Conservation (phyloP, 163 green algal species). For the Scenedesmus sp. region DNA sequence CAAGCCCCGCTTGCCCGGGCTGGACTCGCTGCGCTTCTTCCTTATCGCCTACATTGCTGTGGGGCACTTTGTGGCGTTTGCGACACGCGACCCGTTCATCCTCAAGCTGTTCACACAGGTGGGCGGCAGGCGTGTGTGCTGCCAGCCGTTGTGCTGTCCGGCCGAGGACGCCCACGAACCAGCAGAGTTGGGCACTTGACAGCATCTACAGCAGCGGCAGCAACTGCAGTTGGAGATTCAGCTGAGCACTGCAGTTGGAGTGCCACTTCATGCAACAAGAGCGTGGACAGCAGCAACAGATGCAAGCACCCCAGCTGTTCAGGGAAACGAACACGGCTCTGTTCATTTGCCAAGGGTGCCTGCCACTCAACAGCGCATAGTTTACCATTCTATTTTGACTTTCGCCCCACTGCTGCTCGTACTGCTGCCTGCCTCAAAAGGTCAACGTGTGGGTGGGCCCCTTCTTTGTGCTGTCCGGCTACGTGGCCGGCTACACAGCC, state of each 20-base stretch:
- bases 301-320: background rate
- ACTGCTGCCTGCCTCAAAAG: background rate
- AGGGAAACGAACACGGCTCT: background rate
- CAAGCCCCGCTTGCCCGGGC: conserved; percentile 50
- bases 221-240: background rate
- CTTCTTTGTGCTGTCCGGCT: conserved; percentile 54
- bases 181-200: background rate
- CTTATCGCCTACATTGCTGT: conserved; percentile 57
- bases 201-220: background rate
- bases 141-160: background rate
- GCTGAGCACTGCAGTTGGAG: background rate
- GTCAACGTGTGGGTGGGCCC: conserved; percentile 57
- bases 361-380: too few species aligned
- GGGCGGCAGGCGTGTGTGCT: background rate
- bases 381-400: too few species aligned
- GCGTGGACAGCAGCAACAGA: background rate
- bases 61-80: conserved; percentile 55
- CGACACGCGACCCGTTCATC: conserved; percentile 35
- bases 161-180: background rate
- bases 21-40: conserved; percentile 53
- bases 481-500: conserved; percentile 55
- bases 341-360: too few species aligned
- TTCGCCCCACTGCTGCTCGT: background rate
- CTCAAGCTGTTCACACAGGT: conserved; percentile 55
- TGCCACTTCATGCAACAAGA: too few species aligned